Percentiles rank a stretch among this genome's conserved stretches.
These are phyloP conservation scores for Cordyceps militaris DNA, from an alignment of 2,329 filamentous ascomycete genomes.

Conservation along the genomic window DNA sequence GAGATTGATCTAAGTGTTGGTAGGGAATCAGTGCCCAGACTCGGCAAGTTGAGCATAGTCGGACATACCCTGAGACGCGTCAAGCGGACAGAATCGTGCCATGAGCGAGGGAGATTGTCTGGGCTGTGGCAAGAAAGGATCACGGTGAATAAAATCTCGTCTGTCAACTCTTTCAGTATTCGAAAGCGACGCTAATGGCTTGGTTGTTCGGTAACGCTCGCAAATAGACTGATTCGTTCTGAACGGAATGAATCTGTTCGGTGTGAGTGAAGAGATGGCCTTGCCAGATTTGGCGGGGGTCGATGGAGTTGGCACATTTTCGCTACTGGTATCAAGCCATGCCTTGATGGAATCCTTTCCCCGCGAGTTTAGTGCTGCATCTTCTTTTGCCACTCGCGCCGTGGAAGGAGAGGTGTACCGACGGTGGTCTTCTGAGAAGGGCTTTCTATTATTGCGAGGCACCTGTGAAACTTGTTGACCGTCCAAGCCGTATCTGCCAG, in stretches of 20 bases:
- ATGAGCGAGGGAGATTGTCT: background rate
- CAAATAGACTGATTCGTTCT: slow-evolving; percentile 29
- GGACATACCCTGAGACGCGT: background rate
- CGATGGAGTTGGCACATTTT: background rate
- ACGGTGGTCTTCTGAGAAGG: background rate
- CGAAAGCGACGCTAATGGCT: slow-evolving; percentile 35
- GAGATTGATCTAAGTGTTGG: background rate
- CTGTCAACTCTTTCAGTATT: slow-evolving; percentile 38
- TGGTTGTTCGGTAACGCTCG: slow-evolving; percentile 42
- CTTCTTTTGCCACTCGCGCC: background rate
- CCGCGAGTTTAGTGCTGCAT: background rate
- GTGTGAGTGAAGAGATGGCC: slow-evolving; percentile 18
- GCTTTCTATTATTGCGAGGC: background rate
- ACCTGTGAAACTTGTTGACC: slow-evolving; percentile 3
- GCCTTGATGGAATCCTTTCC: too few species aligned
- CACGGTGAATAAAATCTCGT: slow-evolving; percentile 31
- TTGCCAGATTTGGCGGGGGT: background rate
- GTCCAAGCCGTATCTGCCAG: background rate
- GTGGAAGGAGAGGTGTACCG: background rate
- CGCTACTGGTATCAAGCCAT: background rate
- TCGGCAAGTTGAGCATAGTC: background rate
- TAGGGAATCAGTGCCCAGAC: background rate
- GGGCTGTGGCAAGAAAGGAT: slow-evolving; percentile 32
- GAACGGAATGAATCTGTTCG: slow-evolving; percentile 46
- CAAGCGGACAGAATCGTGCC: background rate